These are phyloP conservation scores for Penicillium glabrum DNA, from an alignment of 2,329 filamentous ascomycete genomes.

Conservation along the genomic window DNA sequence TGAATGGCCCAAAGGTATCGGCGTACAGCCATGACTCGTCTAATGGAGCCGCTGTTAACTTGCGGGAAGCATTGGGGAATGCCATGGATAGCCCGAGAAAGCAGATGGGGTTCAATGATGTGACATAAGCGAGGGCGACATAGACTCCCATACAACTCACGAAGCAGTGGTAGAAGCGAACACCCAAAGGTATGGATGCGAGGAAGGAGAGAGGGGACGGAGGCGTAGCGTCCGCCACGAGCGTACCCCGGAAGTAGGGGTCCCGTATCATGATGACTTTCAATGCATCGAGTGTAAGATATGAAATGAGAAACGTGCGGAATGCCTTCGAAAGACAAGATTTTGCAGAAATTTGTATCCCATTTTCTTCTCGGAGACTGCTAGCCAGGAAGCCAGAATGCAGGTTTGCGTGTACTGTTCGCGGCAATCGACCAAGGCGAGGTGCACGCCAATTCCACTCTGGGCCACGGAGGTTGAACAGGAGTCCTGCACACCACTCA, in stretches of 20 bases:
- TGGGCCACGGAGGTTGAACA: slow-evolving; percentile 59
- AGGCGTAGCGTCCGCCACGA: slow-evolving; percentile 49
- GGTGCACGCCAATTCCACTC: slow-evolving; percentile 61
- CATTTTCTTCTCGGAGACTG: slow-evolving; percentile 14
- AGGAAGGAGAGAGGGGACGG: slow-evolving; percentile 46
- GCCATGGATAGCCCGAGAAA: slow-evolving; percentile 54
- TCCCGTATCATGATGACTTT: slow-evolving; percentile 72
- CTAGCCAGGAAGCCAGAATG: slow-evolving; percentile 12
- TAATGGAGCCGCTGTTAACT: slow-evolving; percentile 60
- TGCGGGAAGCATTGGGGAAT: slow-evolving; percentile 54
- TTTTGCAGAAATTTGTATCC: slow-evolving; percentile 42
- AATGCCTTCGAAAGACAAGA: slow-evolving; percentile 51
- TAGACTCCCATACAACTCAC: slow-evolving; percentile 59
- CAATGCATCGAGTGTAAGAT: slow-evolving; percentile 68
- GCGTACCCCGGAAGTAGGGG: slow-evolving; percentile 68
- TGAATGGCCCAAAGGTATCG: slow-evolving; percentile 55
- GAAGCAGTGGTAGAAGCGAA: slow-evolving; percentile 58
- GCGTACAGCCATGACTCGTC: slow-evolving; percentile 63
- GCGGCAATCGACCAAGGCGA: slow-evolving; percentile 41
- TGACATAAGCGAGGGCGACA: slow-evolving; percentile 60
- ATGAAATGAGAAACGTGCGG: slow-evolving; percentile 54
- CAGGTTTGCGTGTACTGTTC: slow-evolving; percentile 26
- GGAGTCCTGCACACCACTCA: slow-evolving; percentile 59
- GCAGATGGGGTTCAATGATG: slow-evolving; percentile 61
- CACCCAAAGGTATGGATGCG: slow-evolving; percentile 44